Percentiles rank a stretch among this genome's conserved stretches.
Evolutionary conservation across 768 basidiomycete species (phyloP).

Genomic region (Exsudoporus frostii): DNA sequence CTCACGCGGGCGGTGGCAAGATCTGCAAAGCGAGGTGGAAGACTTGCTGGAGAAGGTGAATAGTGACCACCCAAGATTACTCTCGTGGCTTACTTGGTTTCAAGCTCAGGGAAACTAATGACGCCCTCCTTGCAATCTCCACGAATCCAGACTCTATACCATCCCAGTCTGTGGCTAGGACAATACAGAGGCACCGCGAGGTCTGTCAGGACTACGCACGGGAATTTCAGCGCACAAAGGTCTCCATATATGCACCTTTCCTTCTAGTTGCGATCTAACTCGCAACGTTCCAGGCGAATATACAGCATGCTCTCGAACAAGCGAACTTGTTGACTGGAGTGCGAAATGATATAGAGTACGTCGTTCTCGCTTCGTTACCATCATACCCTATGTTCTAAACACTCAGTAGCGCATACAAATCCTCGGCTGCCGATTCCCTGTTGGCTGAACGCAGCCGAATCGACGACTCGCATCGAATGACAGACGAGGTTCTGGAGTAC

Average conservation of each 20-base stretch:
- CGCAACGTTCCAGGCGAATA: slow-evolving; percentile 56
- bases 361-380: slow-evolving; percentile 1
- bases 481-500: slow-evolving; percentile 85
- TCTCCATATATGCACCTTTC: slow-evolving; percentile 24
- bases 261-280: background rate
- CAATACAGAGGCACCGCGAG: slow-evolving; percentile 88
- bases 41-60: slow-evolving; percentile 82
- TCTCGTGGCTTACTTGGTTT: slow-evolving; percentile 8
- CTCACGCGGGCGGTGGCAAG: slow-evolving; percentile 69
- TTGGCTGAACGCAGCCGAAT: slow-evolving; percentile 86
- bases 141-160: slow-evolving; percentile 60
- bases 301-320: slow-evolving; percentile 79
- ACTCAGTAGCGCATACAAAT: slow-evolving; percentile 76
- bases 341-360: slow-evolving; percentile 93
- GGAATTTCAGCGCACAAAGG: slow-evolving; percentile 87
- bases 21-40: slow-evolving; percentile 83
- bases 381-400: background rate
- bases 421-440: slow-evolving; percentile 81
- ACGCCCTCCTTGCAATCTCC: slow-evolving; percentile 67
- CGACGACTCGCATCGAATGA: slow-evolving; percentile 93
- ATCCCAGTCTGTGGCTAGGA: slow-evolving; percentile 81
- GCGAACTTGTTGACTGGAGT: slow-evolving; percentile 88
- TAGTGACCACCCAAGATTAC: slow-evolving; percentile 1
- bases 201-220: slow-evolving; percentile 83
- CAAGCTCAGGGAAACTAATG: slow-evolving; percentile 85